A percentile compares a stretch with the other conserved stretches of the same genome.
Evolutionary conservation across 2,329 filamentous ascomycete species (phyloP).

Genomic region (Endothia cerciana): DNA sequence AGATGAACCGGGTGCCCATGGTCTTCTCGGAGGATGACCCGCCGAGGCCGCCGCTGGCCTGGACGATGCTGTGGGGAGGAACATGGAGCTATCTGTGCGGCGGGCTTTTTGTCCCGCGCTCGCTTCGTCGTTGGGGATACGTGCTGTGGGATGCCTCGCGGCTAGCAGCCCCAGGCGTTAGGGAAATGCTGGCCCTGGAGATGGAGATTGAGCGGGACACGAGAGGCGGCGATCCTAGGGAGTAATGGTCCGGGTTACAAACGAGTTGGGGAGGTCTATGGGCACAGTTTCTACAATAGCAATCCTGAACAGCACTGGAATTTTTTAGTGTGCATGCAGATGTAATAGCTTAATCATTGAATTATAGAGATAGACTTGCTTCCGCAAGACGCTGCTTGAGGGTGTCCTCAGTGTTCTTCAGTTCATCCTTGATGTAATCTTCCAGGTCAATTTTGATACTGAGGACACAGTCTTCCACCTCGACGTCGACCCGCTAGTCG

Average conservation of each 20-base stretch:
- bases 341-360: background rate
- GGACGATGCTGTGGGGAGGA: no score
- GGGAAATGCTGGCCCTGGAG: background rate
- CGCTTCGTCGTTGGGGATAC: background rate
- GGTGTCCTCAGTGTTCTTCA: constrained; percentile 12
- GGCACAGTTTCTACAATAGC: no score
- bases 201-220: background rate
- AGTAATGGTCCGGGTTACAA: background rate
- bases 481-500: constrained; percentile 4
- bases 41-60: no score
- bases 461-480: constrained; percentile 16
- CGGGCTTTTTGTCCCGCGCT: background rate
- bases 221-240: background rate
- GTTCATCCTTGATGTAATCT: constrained; percentile 19
- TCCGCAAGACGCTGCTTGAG: constrained; percentile 11
- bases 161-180: background rate
- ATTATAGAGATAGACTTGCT: constrained; percentile 16
- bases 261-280: background rate
- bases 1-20: no score
- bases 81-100: background rate
- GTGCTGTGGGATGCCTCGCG: background rate
- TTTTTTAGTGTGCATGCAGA: background rate
- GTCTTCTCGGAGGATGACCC: no score
- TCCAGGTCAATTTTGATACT: constrained; percentile 13
- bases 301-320: background rate